Evolutionary conservation across 768 basidiomycete genomes (phyloP).

Genomic region (Mycena rebaudengoi): DNA sequence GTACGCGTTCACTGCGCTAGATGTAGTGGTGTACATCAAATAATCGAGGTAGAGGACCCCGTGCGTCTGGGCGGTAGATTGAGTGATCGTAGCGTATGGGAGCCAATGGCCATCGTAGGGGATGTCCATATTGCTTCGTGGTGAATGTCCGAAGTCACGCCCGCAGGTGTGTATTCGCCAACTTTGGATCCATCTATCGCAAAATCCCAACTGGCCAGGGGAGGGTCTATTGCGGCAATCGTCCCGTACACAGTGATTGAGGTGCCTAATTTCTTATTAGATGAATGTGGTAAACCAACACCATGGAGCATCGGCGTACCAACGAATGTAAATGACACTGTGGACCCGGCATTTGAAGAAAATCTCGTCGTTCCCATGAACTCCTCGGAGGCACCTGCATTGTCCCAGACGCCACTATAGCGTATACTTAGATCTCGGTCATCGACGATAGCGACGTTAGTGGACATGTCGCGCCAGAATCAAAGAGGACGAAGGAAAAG

Average conservation of each 20-base stretch:
- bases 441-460: slow-evolving; percentile 7
- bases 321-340: slow-evolving; percentile 3
- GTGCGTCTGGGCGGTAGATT: not conserved
- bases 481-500: no score
- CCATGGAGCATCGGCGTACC: not conserved
- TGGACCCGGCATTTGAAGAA: not conserved
- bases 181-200: not conserved
- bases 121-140: slow-evolving; percentile 1
- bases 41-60: slow-evolving; percentile 17
- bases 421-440: not conserved
- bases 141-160: not conserved
- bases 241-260: slow-evolving; percentile 8
- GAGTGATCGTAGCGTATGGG: slow-evolving; percentile 18
- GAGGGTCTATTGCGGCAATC: not conserved
- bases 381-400: not conserved
- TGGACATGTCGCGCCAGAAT: no score
- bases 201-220: not conserved
- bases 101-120: not conserved
- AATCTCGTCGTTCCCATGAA: not conserved
- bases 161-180: not conserved
- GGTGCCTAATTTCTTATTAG: not conserved
- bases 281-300: not conserved
- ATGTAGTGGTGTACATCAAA: slow-evolving; percentile 14
- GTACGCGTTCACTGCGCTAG: not conserved
- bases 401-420: slow-evolving; percentile 8